These are phyloP conservation scores for Candida fluviatilis DNA, from an alignment of 805 yeast species.

Conservation along the genomic window DNA sequence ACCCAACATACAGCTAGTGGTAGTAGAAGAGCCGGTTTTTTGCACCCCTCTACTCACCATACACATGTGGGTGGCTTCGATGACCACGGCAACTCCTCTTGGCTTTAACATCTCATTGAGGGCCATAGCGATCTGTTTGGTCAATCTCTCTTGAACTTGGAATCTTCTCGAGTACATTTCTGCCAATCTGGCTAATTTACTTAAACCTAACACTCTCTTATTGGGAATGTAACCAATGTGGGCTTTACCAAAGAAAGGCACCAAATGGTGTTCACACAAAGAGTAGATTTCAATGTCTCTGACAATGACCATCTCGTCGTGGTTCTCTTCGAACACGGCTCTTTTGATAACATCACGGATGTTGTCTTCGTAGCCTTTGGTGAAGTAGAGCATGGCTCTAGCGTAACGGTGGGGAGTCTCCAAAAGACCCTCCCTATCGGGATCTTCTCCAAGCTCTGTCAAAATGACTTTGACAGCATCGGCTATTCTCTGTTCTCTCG, in stretches of 20 bases:
- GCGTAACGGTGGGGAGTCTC: constrained; percentile 98
- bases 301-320: constrained; percentile 98
- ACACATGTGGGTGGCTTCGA: constrained; percentile 98
- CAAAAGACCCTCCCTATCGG: constrained; percentile 77
- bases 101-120: constrained; percentile 87
- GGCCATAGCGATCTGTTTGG: constrained; percentile 97
- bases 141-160: constrained; percentile 96
- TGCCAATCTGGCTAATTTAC: constrained; percentile 91
- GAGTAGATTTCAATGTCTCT: constrained; percentile 90
- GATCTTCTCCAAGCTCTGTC: constrained; percentile 87
- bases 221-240: constrained; percentile 98
- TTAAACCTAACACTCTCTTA: constrained; percentile 85
- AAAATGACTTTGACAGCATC: constrained; percentile 76
- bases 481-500: constrained; percentile 74
- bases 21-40: constrained; percentile 88
- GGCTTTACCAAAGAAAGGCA: constrained; percentile 95
- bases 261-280: constrained; percentile 95
- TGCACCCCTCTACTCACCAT: constrained; percentile 98
- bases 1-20: constrained; percentile 96
- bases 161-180: constrained; percentile 95
- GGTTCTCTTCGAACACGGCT: constrained; percentile 97
- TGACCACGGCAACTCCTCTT: constrained; percentile 96
- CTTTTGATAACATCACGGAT: constrained; percentile 87
- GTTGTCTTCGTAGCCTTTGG: constrained; percentile 95
- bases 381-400: constrained; percentile 90